Evolutionary conservation across 2,329 filamentous ascomycete genomes (phyloP).

Genomic region (Rhynchosporium secalis): DNA sequence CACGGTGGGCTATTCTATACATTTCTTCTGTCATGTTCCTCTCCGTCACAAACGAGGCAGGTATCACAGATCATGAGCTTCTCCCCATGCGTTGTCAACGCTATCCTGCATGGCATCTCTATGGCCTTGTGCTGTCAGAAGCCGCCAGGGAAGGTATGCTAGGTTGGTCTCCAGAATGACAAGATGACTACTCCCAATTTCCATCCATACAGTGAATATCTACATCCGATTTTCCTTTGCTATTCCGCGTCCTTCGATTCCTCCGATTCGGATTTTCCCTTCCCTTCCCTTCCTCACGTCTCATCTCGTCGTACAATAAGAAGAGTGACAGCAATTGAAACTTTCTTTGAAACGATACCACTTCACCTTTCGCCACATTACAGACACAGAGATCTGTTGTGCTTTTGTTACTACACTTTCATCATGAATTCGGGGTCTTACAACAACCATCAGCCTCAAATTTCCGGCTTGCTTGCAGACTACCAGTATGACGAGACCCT

Average conservation of each 20-base stretch:
- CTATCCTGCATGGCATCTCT: slow-evolving; percentile 35
- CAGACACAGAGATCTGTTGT: slow-evolving; percentile 25
- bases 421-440: slow-evolving; percentile 36
- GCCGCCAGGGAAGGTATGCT: slow-evolving; percentile 7
- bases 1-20: slow-evolving; percentile 19
- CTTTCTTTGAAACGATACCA: slow-evolving; percentile 26
- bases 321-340: slow-evolving; percentile 28
- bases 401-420: slow-evolving; percentile 14
- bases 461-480: slow-evolving; percentile 29
- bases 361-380: slow-evolving; percentile 32
- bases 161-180: slow-evolving; percentile 23
- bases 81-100: slow-evolving; percentile 39
- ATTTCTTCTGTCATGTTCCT: slow-evolving; percentile 29
- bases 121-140: slow-evolving; percentile 30
- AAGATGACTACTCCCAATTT: neutral
- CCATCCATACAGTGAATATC: slow-evolving; percentile 35
- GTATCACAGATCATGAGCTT: slow-evolving; percentile 35
- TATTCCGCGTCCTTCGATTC: slow-evolving; percentile 36
- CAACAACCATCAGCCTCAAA: slow-evolving; percentile 28
- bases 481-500: slow-evolving; percentile 30
- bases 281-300: slow-evolving; percentile 16
- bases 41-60: slow-evolving; percentile 36
- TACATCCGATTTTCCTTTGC: slow-evolving; percentile 36
- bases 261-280: slow-evolving; percentile 32
- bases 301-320: slow-evolving; percentile 33